Percentiles rank a stretch among this genome's conserved stretches.
These are phyloP conservation scores for Penicillium fimorum DNA, from an alignment of 495 filamentous ascomycete species.

Conservation along the genomic window DNA sequence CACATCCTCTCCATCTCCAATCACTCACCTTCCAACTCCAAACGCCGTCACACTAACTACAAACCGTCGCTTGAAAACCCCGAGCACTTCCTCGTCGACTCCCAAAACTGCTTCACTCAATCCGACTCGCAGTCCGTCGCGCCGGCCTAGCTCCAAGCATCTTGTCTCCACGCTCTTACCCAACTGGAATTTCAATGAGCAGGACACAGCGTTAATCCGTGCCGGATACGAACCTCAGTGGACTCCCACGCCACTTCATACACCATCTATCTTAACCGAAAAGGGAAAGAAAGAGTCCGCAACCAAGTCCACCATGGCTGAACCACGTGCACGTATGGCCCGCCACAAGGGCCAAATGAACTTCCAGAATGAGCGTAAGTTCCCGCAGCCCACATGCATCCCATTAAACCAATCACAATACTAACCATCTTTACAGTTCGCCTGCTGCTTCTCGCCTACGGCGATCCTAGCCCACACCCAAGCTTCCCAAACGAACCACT, in stretches of 20 bases:
- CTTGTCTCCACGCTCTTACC: conserved; percentile 13
- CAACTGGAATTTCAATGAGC: conserved; percentile 20
- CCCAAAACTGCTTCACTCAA: background rate
- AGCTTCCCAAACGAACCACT: conserved; percentile 58
- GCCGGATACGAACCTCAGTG: conserved; percentile 31
- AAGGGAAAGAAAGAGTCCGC: background rate
- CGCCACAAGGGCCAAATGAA: conserved; percentile 89
- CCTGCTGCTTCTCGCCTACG: conserved; percentile 81
- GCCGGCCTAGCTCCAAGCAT: conserved; percentile 15
- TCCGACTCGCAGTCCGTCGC: conserved; percentile 5
- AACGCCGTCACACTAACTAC: background rate
- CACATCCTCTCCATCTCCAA: background rate
- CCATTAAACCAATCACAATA: background rate
- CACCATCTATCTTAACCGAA: conserved; percentile 1
- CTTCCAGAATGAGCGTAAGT: conserved; percentile 76
- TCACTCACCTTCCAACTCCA: background rate
- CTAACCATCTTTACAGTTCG: conserved; percentile 53
- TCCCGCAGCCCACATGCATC: background rate
- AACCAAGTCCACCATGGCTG: conserved; percentile 45
- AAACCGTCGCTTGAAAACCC: background rate
- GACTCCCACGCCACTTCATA: conserved; percentile 8
- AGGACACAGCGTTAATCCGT: conserved; percentile 26
- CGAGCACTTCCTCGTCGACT: background rate
- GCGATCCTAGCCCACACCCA: conserved; percentile 58
- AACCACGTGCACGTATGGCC: conserved; percentile 72